Evolutionary conservation across 805 yeast genomes (phyloP), one percentile per base, ranked within the genome.

Genomic region (Saccharomycopsis sp.): DNA sequence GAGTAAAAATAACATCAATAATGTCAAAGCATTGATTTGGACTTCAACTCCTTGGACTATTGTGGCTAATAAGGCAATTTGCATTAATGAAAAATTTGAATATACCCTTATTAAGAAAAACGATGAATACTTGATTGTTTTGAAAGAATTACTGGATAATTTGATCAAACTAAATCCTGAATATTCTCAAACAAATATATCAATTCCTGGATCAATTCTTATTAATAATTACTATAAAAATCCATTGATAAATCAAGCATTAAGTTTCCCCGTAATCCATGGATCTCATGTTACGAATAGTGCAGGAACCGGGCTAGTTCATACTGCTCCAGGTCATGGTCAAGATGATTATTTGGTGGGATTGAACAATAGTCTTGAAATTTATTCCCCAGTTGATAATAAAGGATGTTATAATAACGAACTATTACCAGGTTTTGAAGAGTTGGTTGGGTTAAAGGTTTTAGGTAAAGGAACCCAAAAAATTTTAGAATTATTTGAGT

Each of bases 21-120:
- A 52, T 1, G 31, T 67, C 1, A 39, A 46, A 18, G 70, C 67
- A 5, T 53, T 83, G 46, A 85, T 92, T 42, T 92, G 99, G 99
- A 92, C 99, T 0, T 88, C 96, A 1, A 92, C 98, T 1, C 96
- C 98, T 0, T 92, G 99, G 99, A 92, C 99, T 0, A 66, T 92
- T 25, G 83, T 85, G 3, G 79, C 95, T 0, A 92, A 92, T 54
- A 68, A 70, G 47, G 96, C 96, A 0, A 74, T 92, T 32, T 79
- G 92, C 34, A 68, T 81, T 31, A 76, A 85, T 52, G 59, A 72
- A 21, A 59, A 66, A 1, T 61, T 83, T 41, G 54, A 57, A 0
- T 92, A 92, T 55, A 71, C 76, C 1, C 48, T 81, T 10, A 57
- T 74, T 4, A 51, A 55, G 25, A 50, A 59, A 1, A 45, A 42